A percentile compares a stretch with the other conserved stretches of the same genome.
These are phyloP conservation scores for Curvularia spicifera DNA, from an alignment of 2,329 filamentous ascomycete genomes.

Conservation along the genomic window DNA sequence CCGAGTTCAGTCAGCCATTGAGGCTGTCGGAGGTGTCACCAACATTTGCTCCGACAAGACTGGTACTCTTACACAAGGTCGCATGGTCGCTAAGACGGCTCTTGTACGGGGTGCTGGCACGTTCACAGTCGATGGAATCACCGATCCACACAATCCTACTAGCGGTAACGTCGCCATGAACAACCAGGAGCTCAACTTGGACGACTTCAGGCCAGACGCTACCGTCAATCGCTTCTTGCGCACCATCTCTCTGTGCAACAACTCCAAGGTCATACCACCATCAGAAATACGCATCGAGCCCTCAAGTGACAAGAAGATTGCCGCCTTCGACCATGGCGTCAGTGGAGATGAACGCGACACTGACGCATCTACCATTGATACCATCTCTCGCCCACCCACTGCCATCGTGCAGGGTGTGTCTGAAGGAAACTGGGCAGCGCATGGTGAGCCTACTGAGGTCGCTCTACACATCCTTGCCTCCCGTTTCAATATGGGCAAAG, in stretches of 20 bases:
- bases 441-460: constrained; percentile 50
- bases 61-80: constrained; percentile 50
- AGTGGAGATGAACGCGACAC: constrained; percentile 43
- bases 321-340: constrained; percentile 32
- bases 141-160: constrained; percentile 44
- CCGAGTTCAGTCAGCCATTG: constrained; percentile 49
- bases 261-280: constrained; percentile 44
- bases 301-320: constrained; percentile 60
- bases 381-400: constrained; percentile 39
- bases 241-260: constrained; percentile 50
- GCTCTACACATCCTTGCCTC: constrained; percentile 50
- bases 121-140: constrained; percentile 43
- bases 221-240: constrained; percentile 41
- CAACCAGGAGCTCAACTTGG: constrained; percentile 33
- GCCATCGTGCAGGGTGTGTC: constrained; percentile 27
- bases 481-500: constrained; percentile 48
- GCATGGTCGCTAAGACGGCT: constrained; percentile 50
- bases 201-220: constrained; percentile 31
- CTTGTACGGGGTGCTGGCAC: constrained; percentile 47
- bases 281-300: constrained; percentile 47
- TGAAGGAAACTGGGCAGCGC: constrained; percentile 42
- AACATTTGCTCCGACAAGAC: constrained; percentile 53
- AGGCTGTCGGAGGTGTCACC: constrained; percentile 52
- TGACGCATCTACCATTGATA: constrained; percentile 41
- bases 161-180: constrained; percentile 45